phyloP scores from a whole-genome alignment of 1,139 yeast genomes.

The Blastobotrys illinoisensis region DNA sequence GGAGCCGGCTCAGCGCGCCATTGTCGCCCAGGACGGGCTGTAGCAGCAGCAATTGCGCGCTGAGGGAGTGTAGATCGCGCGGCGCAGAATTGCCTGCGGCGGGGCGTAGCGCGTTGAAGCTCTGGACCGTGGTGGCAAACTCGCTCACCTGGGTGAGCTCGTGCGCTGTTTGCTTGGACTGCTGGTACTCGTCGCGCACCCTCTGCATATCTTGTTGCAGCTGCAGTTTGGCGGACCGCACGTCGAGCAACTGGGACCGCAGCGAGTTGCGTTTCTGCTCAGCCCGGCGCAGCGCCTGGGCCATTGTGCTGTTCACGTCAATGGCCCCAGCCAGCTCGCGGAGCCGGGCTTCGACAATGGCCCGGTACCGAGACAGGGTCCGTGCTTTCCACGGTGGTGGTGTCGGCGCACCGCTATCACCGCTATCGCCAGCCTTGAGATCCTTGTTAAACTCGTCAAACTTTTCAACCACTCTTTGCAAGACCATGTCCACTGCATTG shows the following conservation, averaged over 20 bases:
- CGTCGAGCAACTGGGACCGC: constrained; percentile 17
- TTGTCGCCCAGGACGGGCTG: not conserved
- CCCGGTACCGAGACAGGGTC: constrained; percentile 15
- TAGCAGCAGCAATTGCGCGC: constrained; percentile 1
- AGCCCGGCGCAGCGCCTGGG: constrained; percentile 17
- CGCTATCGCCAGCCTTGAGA: not conserved
- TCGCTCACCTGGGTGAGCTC: constrained; percentile 15
- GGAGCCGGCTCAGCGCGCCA: not conserved
- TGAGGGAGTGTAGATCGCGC: not conserved
- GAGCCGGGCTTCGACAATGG: constrained; percentile 17
- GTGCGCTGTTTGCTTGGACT: constrained; percentile 8
- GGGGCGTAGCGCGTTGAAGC: not conserved
- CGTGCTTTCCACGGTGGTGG: not conserved
- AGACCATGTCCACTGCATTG: constrained; percentile 25
- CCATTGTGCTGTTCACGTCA: constrained; percentile 19
- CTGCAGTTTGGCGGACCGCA: constrained; percentile 19
- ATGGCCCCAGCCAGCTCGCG: constrained; percentile 18
- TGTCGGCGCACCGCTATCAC: not conserved
- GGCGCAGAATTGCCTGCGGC: not conserved
- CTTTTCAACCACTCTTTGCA: constrained; percentile 17
- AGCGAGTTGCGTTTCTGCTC: constrained; percentile 18
- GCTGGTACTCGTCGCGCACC: constrained; percentile 14
- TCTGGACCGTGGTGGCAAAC: constrained; percentile 12
- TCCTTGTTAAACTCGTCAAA: constrained; percentile 11
- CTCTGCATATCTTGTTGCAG: constrained; percentile 18